Percentiles rank a stretch among this genome's conserved stretches.
These are phyloP conservation scores for Penicillium egyptiacum DNA, from an alignment of 495 filamentous ascomycete genomes.

Conservation along the genomic window DNA sequence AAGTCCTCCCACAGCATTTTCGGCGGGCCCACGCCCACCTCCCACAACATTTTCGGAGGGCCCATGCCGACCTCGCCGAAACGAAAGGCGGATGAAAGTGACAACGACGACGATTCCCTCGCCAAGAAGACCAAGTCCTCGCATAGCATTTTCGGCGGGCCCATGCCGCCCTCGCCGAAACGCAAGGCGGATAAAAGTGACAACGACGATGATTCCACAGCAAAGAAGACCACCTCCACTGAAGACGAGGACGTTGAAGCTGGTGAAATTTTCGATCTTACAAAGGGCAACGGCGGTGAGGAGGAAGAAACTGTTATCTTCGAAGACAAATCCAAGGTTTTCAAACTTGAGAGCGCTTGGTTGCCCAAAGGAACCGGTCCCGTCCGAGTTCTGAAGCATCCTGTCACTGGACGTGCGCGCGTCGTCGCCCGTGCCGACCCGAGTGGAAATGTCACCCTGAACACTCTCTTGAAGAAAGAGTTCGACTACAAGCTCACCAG, in stretches of 20 bases:
- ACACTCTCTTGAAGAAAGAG: constrained; percentile 59
- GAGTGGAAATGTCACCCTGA: constrained; percentile 66
- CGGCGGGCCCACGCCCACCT: constrained; percentile 4
- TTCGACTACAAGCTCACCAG: constrained; percentile 55
- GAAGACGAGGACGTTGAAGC: constrained; percentile 55
- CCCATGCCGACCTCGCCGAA: constrained; percentile 32
- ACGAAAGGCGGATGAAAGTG: constrained; percentile 25
- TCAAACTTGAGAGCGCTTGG: constrained; percentile 58
- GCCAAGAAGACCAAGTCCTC: constrained; percentile 20
- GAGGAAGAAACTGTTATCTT: constrained; percentile 66
- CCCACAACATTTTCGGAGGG: constrained; percentile 62
- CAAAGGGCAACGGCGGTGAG: constrained; percentile 63
- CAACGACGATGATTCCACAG: no score
- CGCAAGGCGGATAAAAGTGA: no score
- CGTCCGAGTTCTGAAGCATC: constrained; percentile 66
- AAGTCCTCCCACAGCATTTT: constrained; percentile 7
- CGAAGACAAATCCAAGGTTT: constrained; percentile 62
- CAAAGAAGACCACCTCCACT: constrained; percentile 56
- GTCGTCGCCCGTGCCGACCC: constrained; percentile 68
- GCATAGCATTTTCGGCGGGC: background rate
- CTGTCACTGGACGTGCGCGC: constrained; percentile 59
- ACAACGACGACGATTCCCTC: constrained; percentile 27
- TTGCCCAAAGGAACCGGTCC: constrained; percentile 60
- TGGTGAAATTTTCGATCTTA: constrained; percentile 57
- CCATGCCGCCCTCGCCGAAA: constrained; percentile 39